Evolutionary conservation across 495 filamentous ascomycete species (phyloP).

Genomic region (Xylaria venustula): DNA sequence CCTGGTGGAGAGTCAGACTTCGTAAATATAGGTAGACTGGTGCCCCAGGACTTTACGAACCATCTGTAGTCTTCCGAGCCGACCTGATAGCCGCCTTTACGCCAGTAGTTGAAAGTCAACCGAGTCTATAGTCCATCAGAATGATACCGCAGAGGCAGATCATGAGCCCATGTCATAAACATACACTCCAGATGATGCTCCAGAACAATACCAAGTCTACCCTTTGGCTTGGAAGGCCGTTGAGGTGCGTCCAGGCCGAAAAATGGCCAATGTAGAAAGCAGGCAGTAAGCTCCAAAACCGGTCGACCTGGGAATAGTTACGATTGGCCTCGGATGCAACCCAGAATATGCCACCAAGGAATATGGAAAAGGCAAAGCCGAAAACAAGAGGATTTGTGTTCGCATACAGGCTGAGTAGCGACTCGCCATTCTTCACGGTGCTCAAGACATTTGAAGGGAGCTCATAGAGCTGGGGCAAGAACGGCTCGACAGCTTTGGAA

Average conservation of each 20-base stretch:
- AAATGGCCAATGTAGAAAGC: constrained; percentile 89
- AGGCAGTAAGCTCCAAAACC: constrained; percentile 86
- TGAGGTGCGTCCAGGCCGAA: constrained; percentile 70
- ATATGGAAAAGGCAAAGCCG: constrained; percentile 68
- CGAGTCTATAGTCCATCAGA: constrained; percentile 41
- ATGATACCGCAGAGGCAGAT: background rate
- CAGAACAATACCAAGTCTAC: constrained; percentile 73
- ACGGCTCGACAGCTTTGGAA: constrained; percentile 67
- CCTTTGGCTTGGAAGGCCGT: constrained; percentile 67
- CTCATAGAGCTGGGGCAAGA: constrained; percentile 71
- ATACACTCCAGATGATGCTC: constrained; percentile 77
- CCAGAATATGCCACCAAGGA: constrained; percentile 67
- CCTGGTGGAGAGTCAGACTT: constrained; percentile 27
- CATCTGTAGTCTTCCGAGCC: constrained; percentile 96
- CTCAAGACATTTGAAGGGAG: constrained; percentile 64
- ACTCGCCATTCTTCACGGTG: constrained; percentile 52
- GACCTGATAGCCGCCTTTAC: constrained; percentile 84
- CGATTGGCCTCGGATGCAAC: constrained; percentile 76
- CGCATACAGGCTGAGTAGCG: constrained; percentile 66
- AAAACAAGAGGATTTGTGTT: constrained; percentile 84
- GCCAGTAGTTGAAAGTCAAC: constrained; percentile 95
- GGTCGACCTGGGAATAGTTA: constrained; percentile 94
- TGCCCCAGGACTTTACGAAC: constrained; percentile 33
- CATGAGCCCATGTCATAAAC: constrained; percentile 24
- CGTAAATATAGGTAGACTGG: background rate